Base-by-base conservation (phyloP, 2,329 filamentous ascomycete species). In the Alternaria sp. region DNA sequence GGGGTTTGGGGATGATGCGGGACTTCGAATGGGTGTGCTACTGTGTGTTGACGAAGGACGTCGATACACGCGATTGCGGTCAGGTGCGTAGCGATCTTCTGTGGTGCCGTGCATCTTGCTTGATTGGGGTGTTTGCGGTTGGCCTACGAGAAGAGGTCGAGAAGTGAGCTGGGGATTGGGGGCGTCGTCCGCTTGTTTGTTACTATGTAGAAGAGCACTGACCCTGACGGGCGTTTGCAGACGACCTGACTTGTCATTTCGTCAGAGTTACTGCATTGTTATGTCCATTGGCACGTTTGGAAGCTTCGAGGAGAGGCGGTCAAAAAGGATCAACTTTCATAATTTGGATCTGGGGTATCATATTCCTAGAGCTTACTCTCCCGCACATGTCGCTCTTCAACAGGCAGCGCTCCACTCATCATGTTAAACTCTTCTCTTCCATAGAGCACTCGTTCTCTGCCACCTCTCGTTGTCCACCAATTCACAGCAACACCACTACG, bases 381-480 rank as follows among this genome's bases (percentile, higher is more conserved):
- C 48, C 71, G 65, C 5, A 60, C 57, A 41, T 41, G 61, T 9
- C 61, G 56, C 45, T 70, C 62, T 26, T 66, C 70, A 0, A 73
- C 73, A 14, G 72, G 71, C 55, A 87, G 68, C 3, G 81, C 85
- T 48, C 85, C 85, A 68, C 83, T 87, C 85, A 88, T 87, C 62
- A 80, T 80, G 17, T 74, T 72, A 39, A 78, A 67, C 5, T 72
- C 66, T 2, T 86, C 86, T 28, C 85, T 82, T 34, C 85, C 84
- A 71, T 79, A 83, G 2, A 87, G 63, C 5, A 88, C 80, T 66
- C 81, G 76, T 58, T 88, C 85, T 46, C 84, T 79, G 0, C 87
- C 87, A 4, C 86, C 86, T 58, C 84, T 75, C 74, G 86, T 79
- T 78, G 88, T 90, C 93, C 93, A 97, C 93, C 93, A 97, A 2